Percentiles rank a stretch among this genome's conserved stretches.
phyloP scores from a whole-genome alignment of 805 yeast species.

The Priceomyces fermenticarens region DNA sequence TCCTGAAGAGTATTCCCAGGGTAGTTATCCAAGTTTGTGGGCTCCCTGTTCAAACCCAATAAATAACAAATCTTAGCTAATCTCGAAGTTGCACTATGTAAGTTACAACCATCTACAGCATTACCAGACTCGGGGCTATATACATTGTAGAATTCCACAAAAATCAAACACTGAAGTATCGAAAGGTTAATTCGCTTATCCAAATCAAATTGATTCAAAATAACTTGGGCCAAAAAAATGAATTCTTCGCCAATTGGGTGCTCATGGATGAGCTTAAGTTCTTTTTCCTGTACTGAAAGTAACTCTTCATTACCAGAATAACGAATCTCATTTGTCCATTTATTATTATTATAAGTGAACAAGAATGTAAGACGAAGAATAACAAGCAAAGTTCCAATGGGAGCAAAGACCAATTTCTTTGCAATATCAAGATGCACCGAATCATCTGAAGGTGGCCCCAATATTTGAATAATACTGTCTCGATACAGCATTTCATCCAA shows the following conservation, averaged over 20 bases:
- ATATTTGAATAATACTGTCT: slow-evolving; percentile 30
- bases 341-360: background rate
- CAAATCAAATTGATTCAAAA: background rate
- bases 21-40: background rate
- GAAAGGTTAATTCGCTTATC: background rate
- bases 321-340: background rate
- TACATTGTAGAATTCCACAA: background rate
- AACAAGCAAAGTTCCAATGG: slow-evolving; percentile 38
- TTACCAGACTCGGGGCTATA: slow-evolving; percentile 1
- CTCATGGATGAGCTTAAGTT: background rate
- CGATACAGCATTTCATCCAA: slow-evolving; percentile 55
- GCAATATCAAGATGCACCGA: slow-evolving; percentile 27
- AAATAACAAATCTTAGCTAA: background rate
- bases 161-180: background rate
- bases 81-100: background rate
- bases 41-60: background rate
- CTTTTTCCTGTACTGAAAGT: background rate
- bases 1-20: background rate
- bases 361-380: slow-evolving; percentile 25
- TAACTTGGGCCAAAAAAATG: background rate
- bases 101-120: background rate
- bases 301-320: background rate
- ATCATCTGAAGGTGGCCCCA: slow-evolving; percentile 31
- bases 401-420: slow-evolving; percentile 38
- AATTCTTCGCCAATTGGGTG: background rate